A percentile compares a stretch with the other conserved stretches of the same genome.
These are phyloP conservation scores for Monosporascus sp. DNA, from an alignment of 2,329 filamentous ascomycete genomes.

Conservation along the genomic window DNA sequence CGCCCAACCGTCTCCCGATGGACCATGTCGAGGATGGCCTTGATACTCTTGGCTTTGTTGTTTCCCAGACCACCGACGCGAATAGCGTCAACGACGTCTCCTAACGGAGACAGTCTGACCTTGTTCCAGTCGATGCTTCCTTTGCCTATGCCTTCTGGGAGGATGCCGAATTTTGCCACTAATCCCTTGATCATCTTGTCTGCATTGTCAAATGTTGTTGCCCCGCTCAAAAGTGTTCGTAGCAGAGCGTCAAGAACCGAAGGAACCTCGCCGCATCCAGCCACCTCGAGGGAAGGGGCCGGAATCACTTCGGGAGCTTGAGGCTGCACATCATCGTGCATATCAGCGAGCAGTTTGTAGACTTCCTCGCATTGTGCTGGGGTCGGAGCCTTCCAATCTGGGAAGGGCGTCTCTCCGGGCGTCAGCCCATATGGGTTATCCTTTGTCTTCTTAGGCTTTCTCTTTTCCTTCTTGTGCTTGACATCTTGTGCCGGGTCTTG, in stretches of 20 bases:
- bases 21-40: constrained; percentile 66
- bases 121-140: constrained; percentile 73
- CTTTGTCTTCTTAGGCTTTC: constrained; percentile 23
- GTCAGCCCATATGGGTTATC: constrained; percentile 47
- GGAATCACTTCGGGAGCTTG: constrained; percentile 58
- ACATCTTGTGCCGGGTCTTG: neutral
- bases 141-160: constrained; percentile 58
- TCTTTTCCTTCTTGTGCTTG: constrained; percentile 14
- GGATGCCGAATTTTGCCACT: constrained; percentile 57
- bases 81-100: constrained; percentile 64
- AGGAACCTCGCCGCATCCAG: constrained; percentile 60
- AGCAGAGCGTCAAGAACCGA: constrained; percentile 49
- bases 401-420: constrained; percentile 60
- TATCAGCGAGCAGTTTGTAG: constrained; percentile 54
- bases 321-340: constrained; percentile 60
- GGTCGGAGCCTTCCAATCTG: constrained; percentile 60
- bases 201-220: constrained; percentile 47
- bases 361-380: constrained; percentile 65
- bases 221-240: constrained; percentile 47
- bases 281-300: constrained; percentile 62
- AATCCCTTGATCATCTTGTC: constrained; percentile 62
- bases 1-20: constrained; percentile 57
- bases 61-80: constrained; percentile 64
- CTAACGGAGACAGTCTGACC: constrained; percentile 52
- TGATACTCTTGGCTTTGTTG: constrained; percentile 69